phyloP scores from a whole-genome alignment of 805 yeast species.

The Candida qinlingensis region DNA sequence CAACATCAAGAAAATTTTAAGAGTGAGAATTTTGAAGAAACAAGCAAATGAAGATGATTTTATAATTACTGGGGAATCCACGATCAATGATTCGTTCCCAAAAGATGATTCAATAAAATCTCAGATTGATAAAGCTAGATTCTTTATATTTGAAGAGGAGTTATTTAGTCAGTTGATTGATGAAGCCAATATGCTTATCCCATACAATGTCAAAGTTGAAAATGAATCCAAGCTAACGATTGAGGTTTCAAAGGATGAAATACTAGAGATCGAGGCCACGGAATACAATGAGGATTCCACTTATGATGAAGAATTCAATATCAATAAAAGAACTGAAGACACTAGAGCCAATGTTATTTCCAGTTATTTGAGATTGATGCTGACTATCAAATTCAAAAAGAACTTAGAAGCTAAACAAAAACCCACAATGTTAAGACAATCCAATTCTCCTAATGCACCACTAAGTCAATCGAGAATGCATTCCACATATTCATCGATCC shows the following conservation, averaged over 20 bases:
- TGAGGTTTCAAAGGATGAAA: slow-evolving; percentile 53
- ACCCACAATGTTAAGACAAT: slow-evolving; percentile 13
- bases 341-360: slow-evolving; percentile 30
- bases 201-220: slow-evolving; percentile 63
- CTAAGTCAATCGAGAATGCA: slow-evolving; percentile 4
- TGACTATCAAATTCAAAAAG: slow-evolving; percentile 36
- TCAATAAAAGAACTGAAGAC: slow-evolving; percentile 30
- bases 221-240: slow-evolving; percentile 58
- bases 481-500: slow-evolving; percentile 39
- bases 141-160: slow-evolving; percentile 82
- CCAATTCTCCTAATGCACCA: background rate
- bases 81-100: slow-evolving; percentile 14
- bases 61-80: slow-evolving; percentile 54
- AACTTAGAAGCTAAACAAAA: slow-evolving; percentile 25
- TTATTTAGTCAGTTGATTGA: slow-evolving; percentile 69
- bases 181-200: slow-evolving; percentile 67
- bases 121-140: slow-evolving; percentile 64
- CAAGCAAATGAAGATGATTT: slow-evolving; percentile 47
- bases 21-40: slow-evolving; percentile 54
- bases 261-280: slow-evolving; percentile 67
- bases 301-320: slow-evolving; percentile 30
- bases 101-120: slow-evolving; percentile 38
- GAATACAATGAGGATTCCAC: slow-evolving; percentile 32
- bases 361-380: slow-evolving; percentile 28
- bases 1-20: slow-evolving; percentile 41